Percentiles rank a stretch among this genome's conserved stretches.
These are phyloP conservation scores for Boletus chippewaensis DNA, from an alignment of 1,284 basidiomycete genomes.

Conservation along the genomic window DNA sequence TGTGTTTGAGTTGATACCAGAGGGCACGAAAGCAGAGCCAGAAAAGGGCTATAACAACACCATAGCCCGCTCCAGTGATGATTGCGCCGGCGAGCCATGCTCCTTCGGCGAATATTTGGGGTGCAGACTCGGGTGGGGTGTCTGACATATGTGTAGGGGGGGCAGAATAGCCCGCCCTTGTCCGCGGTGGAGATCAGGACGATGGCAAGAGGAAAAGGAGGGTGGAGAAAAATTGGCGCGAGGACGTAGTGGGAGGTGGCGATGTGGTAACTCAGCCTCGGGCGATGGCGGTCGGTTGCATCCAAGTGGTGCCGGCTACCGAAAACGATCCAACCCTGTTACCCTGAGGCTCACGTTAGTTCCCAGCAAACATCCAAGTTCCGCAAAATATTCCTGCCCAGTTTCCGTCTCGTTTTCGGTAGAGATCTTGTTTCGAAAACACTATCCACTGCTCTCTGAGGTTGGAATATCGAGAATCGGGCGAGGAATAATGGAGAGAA, in stretches of 20 bases:
- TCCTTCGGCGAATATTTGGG: constrained; percentile 23
- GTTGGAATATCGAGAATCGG: background rate
- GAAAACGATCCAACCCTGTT: too few relatives aligned
- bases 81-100: constrained; percentile 28
- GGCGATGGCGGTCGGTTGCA: background rate
- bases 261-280: background rate
- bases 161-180: constrained; percentile 5
- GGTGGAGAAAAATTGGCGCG: constrained; percentile 5
- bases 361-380: background rate
- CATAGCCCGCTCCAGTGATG: constrained; percentile 25
- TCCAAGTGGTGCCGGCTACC: background rate
- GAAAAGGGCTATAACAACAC: constrained; percentile 24
- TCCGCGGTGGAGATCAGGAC: background rate
- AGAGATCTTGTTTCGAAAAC: background rate
- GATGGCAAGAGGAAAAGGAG: background rate
- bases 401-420: background rate
- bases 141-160: constrained; percentile 20
- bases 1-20: constrained; percentile 15
- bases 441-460: background rate
- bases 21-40: constrained; percentile 24
- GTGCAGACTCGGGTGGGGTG: constrained; percentile 22
- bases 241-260: constrained; percentile 5
- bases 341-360: constrained; percentile 1
- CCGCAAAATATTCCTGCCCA: background rate
- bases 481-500: background rate